These are phyloP conservation scores for Tetracladium marchalianum DNA, from an alignment of 495 filamentous ascomycete genomes.

Conservation along the genomic window DNA sequence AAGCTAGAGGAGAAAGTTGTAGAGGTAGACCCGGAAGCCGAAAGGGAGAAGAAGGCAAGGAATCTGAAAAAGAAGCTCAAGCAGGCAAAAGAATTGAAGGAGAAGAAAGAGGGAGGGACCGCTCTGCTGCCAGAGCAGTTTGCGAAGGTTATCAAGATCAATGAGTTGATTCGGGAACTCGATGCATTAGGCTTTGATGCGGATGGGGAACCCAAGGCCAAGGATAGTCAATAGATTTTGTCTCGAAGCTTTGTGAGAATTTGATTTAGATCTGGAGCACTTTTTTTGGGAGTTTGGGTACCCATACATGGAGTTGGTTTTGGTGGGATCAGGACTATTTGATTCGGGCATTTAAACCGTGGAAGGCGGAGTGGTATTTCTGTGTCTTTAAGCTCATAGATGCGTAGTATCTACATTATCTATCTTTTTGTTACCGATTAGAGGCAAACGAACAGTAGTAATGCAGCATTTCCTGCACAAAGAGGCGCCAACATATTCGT, in stretches of 20 bases:
- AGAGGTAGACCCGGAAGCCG: conserved; percentile 53
- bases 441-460: no score
- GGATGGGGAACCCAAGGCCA: conserved; percentile 31
- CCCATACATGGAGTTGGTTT: no score
- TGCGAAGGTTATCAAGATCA: conserved; percentile 94
- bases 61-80: conserved; percentile 93
- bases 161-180: conserved; percentile 82
- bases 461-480: no score
- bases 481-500: no score
- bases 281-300: no score
- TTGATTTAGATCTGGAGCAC: neutral
- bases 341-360: no score
- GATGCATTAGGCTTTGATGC: conserved; percentile 76
- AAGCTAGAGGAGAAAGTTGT: conserved; percentile 19
- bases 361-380: neutral
- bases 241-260: neutral
- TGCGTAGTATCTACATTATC: neutral
- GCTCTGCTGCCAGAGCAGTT: conserved; percentile 86
- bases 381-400: neutral
- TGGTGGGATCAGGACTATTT: no score
- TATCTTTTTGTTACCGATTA: no score
- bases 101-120: conserved; percentile 83
- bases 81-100: conserved; percentile 81
- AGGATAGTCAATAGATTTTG: neutral
- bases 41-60: conserved; percentile 86